Evolutionary conservation across 768 basidiomycete genomes (phyloP).

Genomic region (Strobilomyces dryophilus): DNA sequence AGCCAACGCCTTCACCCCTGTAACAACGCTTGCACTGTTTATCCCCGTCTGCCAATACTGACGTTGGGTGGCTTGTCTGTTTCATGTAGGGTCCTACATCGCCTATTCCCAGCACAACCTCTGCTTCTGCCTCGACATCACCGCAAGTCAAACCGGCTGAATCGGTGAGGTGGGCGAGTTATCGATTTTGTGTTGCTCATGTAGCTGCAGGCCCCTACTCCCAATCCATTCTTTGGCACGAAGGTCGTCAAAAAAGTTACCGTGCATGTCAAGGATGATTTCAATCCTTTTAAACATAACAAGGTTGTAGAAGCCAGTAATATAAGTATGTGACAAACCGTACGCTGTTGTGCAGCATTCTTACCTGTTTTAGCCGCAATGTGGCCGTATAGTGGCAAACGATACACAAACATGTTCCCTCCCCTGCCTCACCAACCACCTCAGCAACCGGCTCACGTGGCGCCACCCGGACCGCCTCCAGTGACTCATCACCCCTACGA

Average conservation of each 20-base stretch:
- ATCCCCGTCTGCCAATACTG: constrained; percentile 11
- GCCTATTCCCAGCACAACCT: constrained; percentile 39
- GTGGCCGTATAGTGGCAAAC: constrained; percentile 91
- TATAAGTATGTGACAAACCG: constrained; percentile 53
- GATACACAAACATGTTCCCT: constrained; percentile 77
- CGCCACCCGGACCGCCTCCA: constrained; percentile 61
- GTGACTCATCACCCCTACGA: constrained; percentile 76
- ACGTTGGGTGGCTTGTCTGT: constrained; percentile 10
- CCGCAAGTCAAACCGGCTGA: constrained; percentile 62
- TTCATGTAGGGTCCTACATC: constrained; percentile 42
- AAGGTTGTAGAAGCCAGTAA: constrained; percentile 73
- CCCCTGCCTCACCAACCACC: constrained; percentile 52
- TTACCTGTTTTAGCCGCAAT: constrained; percentile 46
- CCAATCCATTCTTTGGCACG: constrained; percentile 89
- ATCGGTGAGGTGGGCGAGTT: constrained; percentile 34
- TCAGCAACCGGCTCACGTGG: constrained; percentile 65
- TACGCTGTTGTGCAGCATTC: neutral
- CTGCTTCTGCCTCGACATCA: constrained; percentile 48
- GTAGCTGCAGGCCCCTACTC: constrained; percentile 37
- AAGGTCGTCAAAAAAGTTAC: constrained; percentile 70
- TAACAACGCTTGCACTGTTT: constrained; percentile 29
- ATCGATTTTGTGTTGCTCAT: constrained; percentile 4
- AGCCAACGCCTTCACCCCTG: constrained; percentile 72
- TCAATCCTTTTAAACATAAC: constrained; percentile 91
- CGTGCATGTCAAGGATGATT: constrained; percentile 92